phyloP scores from a whole-genome alignment of 371 early-diverging fungal species.

The Syncephalastrum monosporum region DNA sequence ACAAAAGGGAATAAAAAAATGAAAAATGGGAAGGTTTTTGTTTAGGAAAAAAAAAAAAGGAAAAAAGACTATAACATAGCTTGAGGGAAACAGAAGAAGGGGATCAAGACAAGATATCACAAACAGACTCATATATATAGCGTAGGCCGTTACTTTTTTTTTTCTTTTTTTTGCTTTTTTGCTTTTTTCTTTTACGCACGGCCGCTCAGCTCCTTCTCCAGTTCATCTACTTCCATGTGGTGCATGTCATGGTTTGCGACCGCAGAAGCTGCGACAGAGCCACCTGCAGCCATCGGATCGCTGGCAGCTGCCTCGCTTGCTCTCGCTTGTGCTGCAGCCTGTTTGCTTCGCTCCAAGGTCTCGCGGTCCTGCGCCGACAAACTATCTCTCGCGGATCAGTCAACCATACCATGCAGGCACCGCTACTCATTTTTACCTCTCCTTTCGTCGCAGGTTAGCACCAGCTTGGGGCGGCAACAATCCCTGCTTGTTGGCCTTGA shows the following conservation, averaged over 20 bases:
- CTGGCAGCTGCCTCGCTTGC: constrained; percentile 15
- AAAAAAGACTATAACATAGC: constrained; percentile 1
- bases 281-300: constrained; percentile 22
- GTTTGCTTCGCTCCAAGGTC: constrained; percentile 40
- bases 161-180: constrained; percentile 2
- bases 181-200: constrained; percentile 18
- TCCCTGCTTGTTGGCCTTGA: constrained; percentile 46
- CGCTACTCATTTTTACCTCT: constrained; percentile 26
- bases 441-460: constrained; percentile 43
- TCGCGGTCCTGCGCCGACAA: constrained; percentile 52
- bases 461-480: constrained; percentile 23
- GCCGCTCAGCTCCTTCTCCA: constrained; percentile 63
- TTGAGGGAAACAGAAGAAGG: constrained; percentile 3
- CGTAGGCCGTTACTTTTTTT: neutral
- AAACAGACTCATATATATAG: neutral
- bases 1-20: too few relatives aligned
- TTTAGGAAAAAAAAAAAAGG: neutral
- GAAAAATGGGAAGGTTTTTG: neutral
- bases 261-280: constrained; percentile 25
- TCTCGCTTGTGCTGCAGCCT: constrained; percentile 38
- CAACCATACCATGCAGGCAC: neutral
- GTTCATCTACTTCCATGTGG: constrained; percentile 58
- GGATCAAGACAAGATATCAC: constrained; percentile 1
- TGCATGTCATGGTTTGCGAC: constrained; percentile 20
- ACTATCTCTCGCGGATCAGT: constrained; percentile 13